Percentiles rank a stretch among this genome's conserved stretches.
Evolutionary conservation across 2,329 filamentous ascomycete species (phyloP).

Genomic region (Aulographum hederae): DNA sequence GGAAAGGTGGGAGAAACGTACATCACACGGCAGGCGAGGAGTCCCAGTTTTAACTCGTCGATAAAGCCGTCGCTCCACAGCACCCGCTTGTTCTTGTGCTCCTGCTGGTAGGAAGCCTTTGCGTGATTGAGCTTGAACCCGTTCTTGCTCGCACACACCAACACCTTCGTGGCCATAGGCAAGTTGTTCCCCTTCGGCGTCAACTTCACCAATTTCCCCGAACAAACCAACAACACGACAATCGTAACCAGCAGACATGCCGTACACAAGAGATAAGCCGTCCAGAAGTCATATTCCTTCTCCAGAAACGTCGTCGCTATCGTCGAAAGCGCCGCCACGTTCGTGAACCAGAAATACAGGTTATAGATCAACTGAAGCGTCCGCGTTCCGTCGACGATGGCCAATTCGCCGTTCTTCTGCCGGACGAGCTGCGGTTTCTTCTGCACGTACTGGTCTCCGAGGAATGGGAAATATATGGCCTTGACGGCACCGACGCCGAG

Average conservation of each 20-base stretch:
- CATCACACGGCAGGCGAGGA: conserved; percentile 16
- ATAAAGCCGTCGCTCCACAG: conserved; percentile 13
- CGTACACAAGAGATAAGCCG: conserved; percentile 41
- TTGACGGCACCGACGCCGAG: conserved; percentile 20
- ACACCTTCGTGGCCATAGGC: conserved; percentile 11
- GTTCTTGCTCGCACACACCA: conserved; percentile 12
- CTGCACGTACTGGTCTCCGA: conserved; percentile 17
- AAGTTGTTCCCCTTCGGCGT: conserved; percentile 11
- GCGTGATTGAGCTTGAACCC: conserved; percentile 12
- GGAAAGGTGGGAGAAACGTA: conserved; percentile 1
- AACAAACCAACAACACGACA: conserved; percentile 26
- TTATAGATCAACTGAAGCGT: conserved; percentile 22
- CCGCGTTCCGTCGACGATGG: conserved; percentile 15
- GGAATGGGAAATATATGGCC: conserved; percentile 16
- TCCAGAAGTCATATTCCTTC: conserved; percentile 46
- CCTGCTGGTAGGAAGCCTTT: conserved; percentile 11
- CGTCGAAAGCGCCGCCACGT: conserved; percentile 34
- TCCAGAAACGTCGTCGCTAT: conserved; percentile 52
- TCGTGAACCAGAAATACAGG: conserved; percentile 17
- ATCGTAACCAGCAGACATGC: conserved; percentile 43
- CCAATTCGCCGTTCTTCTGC: conserved; percentile 14
- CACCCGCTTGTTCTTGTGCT: conserved; percentile 9
- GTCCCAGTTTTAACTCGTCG: conserved; percentile 12
- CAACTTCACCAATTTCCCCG: background rate
- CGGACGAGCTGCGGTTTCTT: conserved; percentile 9